phyloP scores from a whole-genome alignment of 1,139 yeast species.

The Yamadazyma kanchanaburiensis region DNA sequence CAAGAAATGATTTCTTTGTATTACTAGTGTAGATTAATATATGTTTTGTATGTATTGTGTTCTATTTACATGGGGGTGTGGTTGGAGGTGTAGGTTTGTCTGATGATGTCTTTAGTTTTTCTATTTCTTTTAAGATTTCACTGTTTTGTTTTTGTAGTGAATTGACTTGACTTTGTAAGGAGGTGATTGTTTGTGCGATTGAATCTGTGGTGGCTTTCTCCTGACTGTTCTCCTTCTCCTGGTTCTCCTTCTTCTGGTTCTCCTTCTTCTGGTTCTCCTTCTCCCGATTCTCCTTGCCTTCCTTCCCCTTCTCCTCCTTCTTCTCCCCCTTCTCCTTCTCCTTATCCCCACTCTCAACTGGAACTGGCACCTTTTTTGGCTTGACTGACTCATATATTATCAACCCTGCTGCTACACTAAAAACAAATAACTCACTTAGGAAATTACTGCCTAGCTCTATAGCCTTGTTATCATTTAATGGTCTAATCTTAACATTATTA shows the following conservation, averaged over 20 bases:
- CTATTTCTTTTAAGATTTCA: too few relatives aligned
- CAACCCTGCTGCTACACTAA: conserved; percentile 74
- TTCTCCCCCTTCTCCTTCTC: background rate
- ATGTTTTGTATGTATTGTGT: too few relatives aligned
- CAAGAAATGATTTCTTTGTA: conserved; percentile 21
- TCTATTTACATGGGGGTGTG: background rate
- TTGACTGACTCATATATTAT: conserved; percentile 73
- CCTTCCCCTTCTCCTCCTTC: background rate
- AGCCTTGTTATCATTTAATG: conserved; percentile 81
- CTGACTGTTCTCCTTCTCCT: background rate
- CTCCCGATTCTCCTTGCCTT: background rate
- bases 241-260: background rate
- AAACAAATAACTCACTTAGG: conserved; percentile 73
- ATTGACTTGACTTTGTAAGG: background rate
- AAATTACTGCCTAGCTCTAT: conserved; percentile 81
- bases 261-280: too few relatives aligned
- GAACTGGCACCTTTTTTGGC: conserved; percentile 40
- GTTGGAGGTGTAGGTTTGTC: background rate
- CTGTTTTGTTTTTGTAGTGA: too few relatives aligned
- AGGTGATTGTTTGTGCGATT: background rate
- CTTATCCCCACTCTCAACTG: conserved; percentile 25
- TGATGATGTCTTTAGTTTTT: too few relatives aligned
- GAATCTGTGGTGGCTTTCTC: background rate
- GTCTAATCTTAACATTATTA: conserved; percentile 66
- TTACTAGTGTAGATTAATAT: conserved; percentile 14